A percentile compares a stretch with the other conserved stretches of the same genome.
Evolutionary conservation across 208 protist genomes (phyloP).

Genomic region (Tritrichomonas musculus): DNA sequence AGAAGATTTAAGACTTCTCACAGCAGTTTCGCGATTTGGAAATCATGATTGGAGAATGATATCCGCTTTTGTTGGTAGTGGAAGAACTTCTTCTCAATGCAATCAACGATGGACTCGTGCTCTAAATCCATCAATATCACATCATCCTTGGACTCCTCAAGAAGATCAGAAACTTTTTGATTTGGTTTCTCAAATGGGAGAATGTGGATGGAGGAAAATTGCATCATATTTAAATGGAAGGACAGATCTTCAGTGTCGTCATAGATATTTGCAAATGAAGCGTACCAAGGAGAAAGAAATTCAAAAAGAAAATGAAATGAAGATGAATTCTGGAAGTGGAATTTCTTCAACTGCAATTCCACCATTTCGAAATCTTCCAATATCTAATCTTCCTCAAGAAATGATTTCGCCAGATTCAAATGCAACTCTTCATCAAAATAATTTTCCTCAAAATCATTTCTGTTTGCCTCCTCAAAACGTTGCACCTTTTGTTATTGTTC

Average conservation of each 20-base stretch:
- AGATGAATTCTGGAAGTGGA: too few relatives aligned
- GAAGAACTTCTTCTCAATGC: not conserved
- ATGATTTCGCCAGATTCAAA: too few relatives aligned
- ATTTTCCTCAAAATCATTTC: too few relatives aligned
- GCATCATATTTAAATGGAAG: not conserved
- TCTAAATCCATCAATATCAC: not conserved
- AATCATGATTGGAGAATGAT: not conserved
- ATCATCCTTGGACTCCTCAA: not conserved
- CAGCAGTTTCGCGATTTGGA: not conserved
- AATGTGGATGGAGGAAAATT: not conserved
- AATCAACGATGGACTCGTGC: not conserved
- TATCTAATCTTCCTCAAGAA: too few relatives aligned
- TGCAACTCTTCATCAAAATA: too few relatives aligned
- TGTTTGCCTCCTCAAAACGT: too few relatives aligned
- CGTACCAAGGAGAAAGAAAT: not conserved
- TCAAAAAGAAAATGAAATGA: too few relatives aligned
- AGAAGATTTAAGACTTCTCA: not conserved
- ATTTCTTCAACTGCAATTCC: too few relatives aligned
- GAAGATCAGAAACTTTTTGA: not conserved
- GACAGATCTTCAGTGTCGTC: conserved; percentile 12
- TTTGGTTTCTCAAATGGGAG: not conserved
- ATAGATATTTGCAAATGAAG: conserved; percentile 12
- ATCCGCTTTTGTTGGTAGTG: not conserved
- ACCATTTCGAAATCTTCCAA: too few relatives aligned
- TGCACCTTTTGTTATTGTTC: too few relatives aligned